Base-by-base conservation (phyloP, 2,329 filamentous ascomycete species). In the Akanthomyces muscarius region DNA sequence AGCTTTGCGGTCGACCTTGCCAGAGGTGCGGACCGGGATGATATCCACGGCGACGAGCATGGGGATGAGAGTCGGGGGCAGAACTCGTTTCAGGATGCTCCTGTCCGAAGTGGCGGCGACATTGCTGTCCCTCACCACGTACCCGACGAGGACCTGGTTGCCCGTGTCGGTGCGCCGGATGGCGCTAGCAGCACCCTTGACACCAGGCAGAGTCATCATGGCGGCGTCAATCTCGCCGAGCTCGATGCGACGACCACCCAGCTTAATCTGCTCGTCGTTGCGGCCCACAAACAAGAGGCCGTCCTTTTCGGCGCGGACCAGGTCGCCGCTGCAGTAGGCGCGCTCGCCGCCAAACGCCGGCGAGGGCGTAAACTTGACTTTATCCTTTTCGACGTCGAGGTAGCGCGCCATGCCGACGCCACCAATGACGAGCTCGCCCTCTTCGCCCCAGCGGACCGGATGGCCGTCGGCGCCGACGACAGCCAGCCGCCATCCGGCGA, bases 391-490 rank as follows among this genome's bases (percentile, higher is more conserved):
- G 3, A 41, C 38, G 42, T 69, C 67, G 2, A 69, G 64, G n/a
- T 69, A 69, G 5, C 66, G 67, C 8, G 66, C 67, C 63, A 68
- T 67, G 23, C 67, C 67, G 14, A 68, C 65, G 10, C 67, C 67
- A n/a, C 67, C 67, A 48, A 69, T 69, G 28, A 69, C 62, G 44
- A 69, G 61, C 67, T 69, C 67, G 5, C 67, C 67, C 45, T 67
- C 65, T 42, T 69, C 62, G 18, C 67, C 67, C 67, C 76, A 69
- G 28, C 76, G 73, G 14, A 81, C 71, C n/a, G 78, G 74, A 59
- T 80, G 75, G 2, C 78, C 78, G 61, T 80, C 75, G 11, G 71
- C 68, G 38, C 75, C 79, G 66, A 68, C 66, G 16, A 69, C 67
- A 60, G 67, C 67, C n/a, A 69, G 63, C 44, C 65, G 65, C 67